These are phyloP conservation scores for Panus rudis DNA, from an alignment of 768 basidiomycete genomes.

Conservation along the genomic window DNA sequence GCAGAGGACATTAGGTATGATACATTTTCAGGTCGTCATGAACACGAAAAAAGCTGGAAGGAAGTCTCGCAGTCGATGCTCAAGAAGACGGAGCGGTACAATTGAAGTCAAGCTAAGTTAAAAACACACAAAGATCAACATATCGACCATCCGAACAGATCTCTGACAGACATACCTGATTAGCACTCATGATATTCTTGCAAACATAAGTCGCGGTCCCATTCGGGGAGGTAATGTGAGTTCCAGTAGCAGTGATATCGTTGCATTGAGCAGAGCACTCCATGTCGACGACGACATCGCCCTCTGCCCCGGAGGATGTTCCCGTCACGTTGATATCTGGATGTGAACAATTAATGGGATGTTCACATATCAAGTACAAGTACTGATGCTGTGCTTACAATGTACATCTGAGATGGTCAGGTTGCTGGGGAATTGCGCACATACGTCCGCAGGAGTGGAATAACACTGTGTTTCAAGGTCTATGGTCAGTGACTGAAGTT, in stretches of 20 bases:
- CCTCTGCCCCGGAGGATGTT: conserved; percentile 33
- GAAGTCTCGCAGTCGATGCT: too few relatives aligned
- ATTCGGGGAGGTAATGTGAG: conserved; percentile 25
- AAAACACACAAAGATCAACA: background rate
- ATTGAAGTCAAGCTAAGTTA: conserved; percentile 17
- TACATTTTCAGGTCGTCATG: too few relatives aligned
- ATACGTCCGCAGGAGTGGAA: conserved; percentile 25
- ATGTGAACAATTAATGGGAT: background rate
- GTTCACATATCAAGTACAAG: background rate
- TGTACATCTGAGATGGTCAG: conserved; percentile 36
- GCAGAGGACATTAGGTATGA: too few relatives aligned
- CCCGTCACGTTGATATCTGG: conserved; percentile 35
- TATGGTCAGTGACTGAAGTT: background rate
- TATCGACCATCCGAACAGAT: background rate
- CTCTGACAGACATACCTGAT: conserved; percentile 15
- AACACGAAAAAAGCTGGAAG: too few relatives aligned
- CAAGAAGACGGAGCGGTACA: conserved; percentile 14
- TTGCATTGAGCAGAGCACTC: conserved; percentile 34
- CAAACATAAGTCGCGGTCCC: conserved; percentile 30
- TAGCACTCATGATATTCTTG: conserved; percentile 26
- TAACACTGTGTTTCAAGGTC: conserved; percentile 27
- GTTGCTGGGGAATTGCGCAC: conserved; percentile 31
- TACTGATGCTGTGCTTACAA: conserved; percentile 22
- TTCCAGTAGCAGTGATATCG: conserved; percentile 31
- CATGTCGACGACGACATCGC: conserved; percentile 33